Percentiles rank a stretch among this genome's conserved stretches.
Conservation (phyloP, 2,329 filamentous ascomycete species). For the Trichoderma sp. region DNA sequence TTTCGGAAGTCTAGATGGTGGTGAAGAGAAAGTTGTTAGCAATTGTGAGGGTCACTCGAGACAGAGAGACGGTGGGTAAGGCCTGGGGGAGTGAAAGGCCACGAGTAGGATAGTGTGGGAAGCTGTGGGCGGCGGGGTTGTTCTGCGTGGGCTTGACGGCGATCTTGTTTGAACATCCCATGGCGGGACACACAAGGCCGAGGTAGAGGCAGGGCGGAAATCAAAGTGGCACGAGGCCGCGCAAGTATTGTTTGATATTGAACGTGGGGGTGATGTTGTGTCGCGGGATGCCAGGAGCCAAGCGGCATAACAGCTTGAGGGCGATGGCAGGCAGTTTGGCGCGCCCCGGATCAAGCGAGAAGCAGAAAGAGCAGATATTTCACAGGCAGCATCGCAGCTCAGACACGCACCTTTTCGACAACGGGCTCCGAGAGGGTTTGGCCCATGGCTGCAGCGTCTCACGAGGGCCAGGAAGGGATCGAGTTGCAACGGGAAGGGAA, state of each 20-base stretch:
- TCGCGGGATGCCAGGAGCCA: neutral
- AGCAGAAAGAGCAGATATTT: slow-evolving; percentile 11
- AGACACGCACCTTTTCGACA: slow-evolving; percentile 86
- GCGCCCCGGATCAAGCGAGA: neutral
- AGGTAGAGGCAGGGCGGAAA: neutral
- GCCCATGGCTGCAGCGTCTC: slow-evolving; percentile 67
- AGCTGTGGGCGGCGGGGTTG: neutral
- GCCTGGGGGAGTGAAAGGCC: neutral
- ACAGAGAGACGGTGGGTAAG: neutral
- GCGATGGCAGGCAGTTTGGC: slow-evolving; percentile 8
- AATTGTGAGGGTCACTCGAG: neutral
- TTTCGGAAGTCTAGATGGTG: slow-evolving; percentile 71
- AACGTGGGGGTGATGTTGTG: neutral
- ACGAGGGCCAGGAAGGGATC: slow-evolving; percentile 21
- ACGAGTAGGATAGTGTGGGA: neutral
- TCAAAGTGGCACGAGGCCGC: neutral
- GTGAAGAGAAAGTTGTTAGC: slow-evolving; percentile 30
- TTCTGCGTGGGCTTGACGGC: neutral
- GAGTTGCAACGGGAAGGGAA: slow-evolving; percentile 1
- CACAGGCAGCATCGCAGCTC: slow-evolving; percentile 26
- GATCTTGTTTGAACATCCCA: neutral
- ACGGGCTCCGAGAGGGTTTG: slow-evolving; percentile 99
- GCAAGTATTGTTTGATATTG: neutral
- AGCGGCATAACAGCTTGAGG: neutral
- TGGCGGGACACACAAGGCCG: neutral